Percentiles rank a stretch among this genome's conserved stretches.
phyloP scores from a whole-genome alignment of 805 yeast genomes.

The Yarrowia keelungensis region DNA sequence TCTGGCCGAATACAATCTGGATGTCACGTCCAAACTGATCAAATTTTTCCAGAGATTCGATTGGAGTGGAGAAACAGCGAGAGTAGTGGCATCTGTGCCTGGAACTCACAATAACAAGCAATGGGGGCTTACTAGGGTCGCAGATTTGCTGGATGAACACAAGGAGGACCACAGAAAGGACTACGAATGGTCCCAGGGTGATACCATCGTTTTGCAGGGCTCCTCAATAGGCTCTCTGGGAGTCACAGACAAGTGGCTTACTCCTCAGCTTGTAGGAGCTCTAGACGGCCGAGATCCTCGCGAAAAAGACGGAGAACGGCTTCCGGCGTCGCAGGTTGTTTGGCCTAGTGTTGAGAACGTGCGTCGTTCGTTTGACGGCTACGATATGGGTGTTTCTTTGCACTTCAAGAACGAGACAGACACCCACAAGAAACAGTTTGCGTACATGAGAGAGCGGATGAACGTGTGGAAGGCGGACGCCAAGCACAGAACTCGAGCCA shows the following conservation, averaged over 20 bases:
- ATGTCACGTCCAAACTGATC: constrained; percentile 40
- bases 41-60: constrained; percentile 43
- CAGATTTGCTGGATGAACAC: constrained; percentile 12
- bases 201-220: constrained; percentile 43
- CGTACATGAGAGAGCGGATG: constrained; percentile 55
- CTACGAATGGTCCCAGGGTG: neutral
- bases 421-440: constrained; percentile 52
- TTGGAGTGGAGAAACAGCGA: constrained; percentile 45
- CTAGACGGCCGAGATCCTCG: neutral
- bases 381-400: constrained; percentile 58
- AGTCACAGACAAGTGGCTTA: constrained; percentile 42
- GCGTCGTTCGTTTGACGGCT: constrained; percentile 55
- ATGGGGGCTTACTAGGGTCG: constrained; percentile 1
- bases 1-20: constrained; percentile 44
- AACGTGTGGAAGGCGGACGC: constrained; percentile 54
- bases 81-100: constrained; percentile 48
- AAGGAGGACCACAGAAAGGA: constrained; percentile 11
- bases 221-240: constrained; percentile 48
- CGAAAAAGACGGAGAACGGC: neutral
- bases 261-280: constrained; percentile 39
- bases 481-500: constrained; percentile 50
- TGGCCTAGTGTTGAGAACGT: constrained; percentile 57
- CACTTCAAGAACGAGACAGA: constrained; percentile 53
- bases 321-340: constrained; percentile 47
- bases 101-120: constrained; percentile 42